These are phyloP conservation scores for Tylopilus subfusipes DNA, from an alignment of 768 basidiomycete genomes.

Conservation along the genomic window DNA sequence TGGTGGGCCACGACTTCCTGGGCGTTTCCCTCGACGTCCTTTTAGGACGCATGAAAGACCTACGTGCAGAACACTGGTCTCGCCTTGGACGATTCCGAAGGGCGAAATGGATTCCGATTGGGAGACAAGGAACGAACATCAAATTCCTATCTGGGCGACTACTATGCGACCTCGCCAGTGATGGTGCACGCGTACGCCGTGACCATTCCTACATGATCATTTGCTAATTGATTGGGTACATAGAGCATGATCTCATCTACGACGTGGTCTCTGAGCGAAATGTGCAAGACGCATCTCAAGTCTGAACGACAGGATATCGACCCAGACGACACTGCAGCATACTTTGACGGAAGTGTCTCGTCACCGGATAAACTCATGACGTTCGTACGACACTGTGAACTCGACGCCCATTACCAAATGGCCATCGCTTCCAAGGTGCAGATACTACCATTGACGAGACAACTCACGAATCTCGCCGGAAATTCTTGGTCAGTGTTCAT, in stretches of 20 bases:
- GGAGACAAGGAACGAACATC: slow-evolving; percentile 80
- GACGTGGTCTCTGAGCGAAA: slow-evolving; percentile 97
- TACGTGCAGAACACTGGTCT: slow-evolving; percentile 92
- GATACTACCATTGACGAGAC: slow-evolving; percentile 86
- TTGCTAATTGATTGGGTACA: neutral
- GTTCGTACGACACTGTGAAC: slow-evolving; percentile 90
- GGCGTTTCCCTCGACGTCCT: slow-evolving; percentile 88
- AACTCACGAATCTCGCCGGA: slow-evolving; percentile 92
- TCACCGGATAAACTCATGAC: slow-evolving; percentile 76
- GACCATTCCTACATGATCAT: neutral
- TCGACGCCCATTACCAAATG: slow-evolving; percentile 97
- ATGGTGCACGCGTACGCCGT: slow-evolving; percentile 78
- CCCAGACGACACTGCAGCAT: slow-evolving; percentile 88
- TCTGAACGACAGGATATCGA: slow-evolving; percentile 91
- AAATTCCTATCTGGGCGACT: slow-evolving; percentile 81
- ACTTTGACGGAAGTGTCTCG: slow-evolving; percentile 80
- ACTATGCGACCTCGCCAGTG: slow-evolving; percentile 90
- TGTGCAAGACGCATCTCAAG: slow-evolving; percentile 88
- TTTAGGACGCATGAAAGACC: slow-evolving; percentile 84
- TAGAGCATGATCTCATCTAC: slow-evolving; percentile 97
- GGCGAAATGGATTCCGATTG: slow-evolving; percentile 76
- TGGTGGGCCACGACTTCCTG: slow-evolving; percentile 92
- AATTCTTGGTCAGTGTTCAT: slow-evolving; percentile 77
- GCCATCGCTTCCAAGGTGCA: slow-evolving; percentile 94
- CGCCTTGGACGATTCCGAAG: slow-evolving; percentile 87